Base-by-base conservation (phyloP, 768 basidiomycete species). In the Boletus huronensis region DNA sequence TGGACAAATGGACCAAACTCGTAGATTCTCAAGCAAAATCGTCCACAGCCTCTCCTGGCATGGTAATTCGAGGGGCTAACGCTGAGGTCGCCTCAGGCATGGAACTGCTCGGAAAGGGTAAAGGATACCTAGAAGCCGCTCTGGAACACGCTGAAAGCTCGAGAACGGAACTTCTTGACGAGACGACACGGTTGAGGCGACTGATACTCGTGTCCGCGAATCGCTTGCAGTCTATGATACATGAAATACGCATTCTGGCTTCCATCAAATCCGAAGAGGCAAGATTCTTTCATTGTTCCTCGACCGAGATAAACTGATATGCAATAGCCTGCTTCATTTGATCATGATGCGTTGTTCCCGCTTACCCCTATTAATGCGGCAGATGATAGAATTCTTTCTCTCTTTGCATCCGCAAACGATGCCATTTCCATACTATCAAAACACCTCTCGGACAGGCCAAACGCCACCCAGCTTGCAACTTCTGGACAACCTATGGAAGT, bases 1-100 rank as follows among this genome's bases (percentile, higher is more conserved):
- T 80, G 26, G 90, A 93, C 46, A 83, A 82, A 58, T 91, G 88
- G 88, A 73, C 76, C 28, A 91, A 84, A 64, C 67, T 93, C 17
- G 72, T 81, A 6, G 90, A 91, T 53, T 67, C 77, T 10, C 91
- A 93, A 68, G 67, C 79, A 0, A 88, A 85, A 67, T 70, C 85
- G 6, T 73, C 75, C 13, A 59, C 71, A 0, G 64, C 74, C 1
- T 70, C 78, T 5, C 77, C 81, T 51, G 86, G 88, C 21, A 61
- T 80, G 65, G 59, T 68, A 41, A 67, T 85, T 58, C 73, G 74
- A 50, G 79, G 79, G 43, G 75, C 80, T 1, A 87, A 87, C 59
- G 76, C 77, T 32, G 70, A 72, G 17, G 72, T 79, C 28, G 67
- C 77, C 10, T 75, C 78, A 11, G 80, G 77, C 8, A 68, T 72